Percentiles rank a stretch among this genome's conserved stretches.
phyloP scores from a whole-genome alignment of 2,329 filamentous ascomycete species.

The Tolypocladium paradoxum region DNA sequence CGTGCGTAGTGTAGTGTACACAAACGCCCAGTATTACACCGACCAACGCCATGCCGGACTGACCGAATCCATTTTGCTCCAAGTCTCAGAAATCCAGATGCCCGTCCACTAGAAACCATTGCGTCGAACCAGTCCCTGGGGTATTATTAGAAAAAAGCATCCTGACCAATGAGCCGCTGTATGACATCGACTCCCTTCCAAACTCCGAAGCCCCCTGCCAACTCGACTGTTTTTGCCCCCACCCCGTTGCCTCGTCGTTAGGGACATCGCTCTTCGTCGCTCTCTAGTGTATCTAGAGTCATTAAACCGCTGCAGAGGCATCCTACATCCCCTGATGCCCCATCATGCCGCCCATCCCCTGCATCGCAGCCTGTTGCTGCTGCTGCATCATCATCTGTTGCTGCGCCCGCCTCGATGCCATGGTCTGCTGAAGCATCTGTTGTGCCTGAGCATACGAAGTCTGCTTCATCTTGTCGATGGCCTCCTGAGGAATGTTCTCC shows the following conservation, averaged over 20 bases:
- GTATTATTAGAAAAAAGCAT: conserved; percentile 1
- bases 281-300: no score
- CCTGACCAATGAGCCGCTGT: not conserved
- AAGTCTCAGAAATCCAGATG: not conserved
- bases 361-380: conserved; percentile 28
- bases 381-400: conserved; percentile 27
- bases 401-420: conserved; percentile 20
- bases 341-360: conserved; percentile 46
- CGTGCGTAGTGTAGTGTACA: not conserved
- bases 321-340: conserved; percentile 36
- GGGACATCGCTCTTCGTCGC: not conserved
- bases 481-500: conserved; percentile 35
- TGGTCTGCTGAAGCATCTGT: conserved; percentile 19
- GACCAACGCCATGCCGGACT: not conserved
- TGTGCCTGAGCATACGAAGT: conserved; percentile 29
- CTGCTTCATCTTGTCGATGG: conserved; percentile 32
- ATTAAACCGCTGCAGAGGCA: not conserved
- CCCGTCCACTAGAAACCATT: not conserved
- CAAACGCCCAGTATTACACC: not conserved
- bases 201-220: not conserved
- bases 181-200: not conserved
- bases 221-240: not conserved
- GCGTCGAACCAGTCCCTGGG: not conserved
- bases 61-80: not conserved
- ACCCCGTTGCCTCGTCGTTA: not conserved